These are phyloP conservation scores for Pyrus pyrifolia DNA, from an alignment of 306 rosid species.

Conservation along the genomic window DNA sequence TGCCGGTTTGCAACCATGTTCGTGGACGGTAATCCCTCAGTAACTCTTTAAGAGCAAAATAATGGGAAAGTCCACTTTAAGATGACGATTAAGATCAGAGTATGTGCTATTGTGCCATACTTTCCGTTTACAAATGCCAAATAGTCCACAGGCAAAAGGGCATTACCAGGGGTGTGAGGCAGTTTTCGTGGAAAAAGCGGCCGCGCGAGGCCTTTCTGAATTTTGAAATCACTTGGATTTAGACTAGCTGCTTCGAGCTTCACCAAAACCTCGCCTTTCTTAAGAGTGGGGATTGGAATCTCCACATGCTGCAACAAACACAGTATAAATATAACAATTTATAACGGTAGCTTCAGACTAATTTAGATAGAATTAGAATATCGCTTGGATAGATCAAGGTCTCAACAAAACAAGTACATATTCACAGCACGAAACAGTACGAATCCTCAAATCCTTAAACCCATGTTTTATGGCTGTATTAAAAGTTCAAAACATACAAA, in stretches of 20 bases:
- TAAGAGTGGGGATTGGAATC: conserved; percentile 59
- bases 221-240: conserved; percentile 71
- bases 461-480: too few species aligned
- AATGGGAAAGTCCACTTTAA: background rate
- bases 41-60: background rate
- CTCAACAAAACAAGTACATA: too few species aligned
- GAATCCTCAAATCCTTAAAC: too few species aligned
- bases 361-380: too few species aligned
- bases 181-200: conserved; percentile 39
- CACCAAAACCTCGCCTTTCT: conserved; percentile 40
- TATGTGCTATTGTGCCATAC: background rate
- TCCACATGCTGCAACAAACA: conserved; percentile 46
- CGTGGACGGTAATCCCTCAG: too few species aligned
- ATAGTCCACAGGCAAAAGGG: background rate
- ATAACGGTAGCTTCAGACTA: background rate
- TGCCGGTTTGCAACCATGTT: too few species aligned
- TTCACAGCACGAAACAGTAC: too few species aligned
- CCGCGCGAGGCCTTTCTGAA: conserved; percentile 51
- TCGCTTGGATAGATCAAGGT: too few species aligned
- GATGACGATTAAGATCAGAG: too few species aligned
- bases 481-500: too few species aligned
- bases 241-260: conserved; percentile 56
- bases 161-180: conserved; percentile 59
- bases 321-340: too few species aligned
- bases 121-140: background rate